These are phyloP conservation scores for Colletotrichum falcatum DNA, from an alignment of 2,329 filamentous ascomycete genomes.

Conservation along the genomic window DNA sequence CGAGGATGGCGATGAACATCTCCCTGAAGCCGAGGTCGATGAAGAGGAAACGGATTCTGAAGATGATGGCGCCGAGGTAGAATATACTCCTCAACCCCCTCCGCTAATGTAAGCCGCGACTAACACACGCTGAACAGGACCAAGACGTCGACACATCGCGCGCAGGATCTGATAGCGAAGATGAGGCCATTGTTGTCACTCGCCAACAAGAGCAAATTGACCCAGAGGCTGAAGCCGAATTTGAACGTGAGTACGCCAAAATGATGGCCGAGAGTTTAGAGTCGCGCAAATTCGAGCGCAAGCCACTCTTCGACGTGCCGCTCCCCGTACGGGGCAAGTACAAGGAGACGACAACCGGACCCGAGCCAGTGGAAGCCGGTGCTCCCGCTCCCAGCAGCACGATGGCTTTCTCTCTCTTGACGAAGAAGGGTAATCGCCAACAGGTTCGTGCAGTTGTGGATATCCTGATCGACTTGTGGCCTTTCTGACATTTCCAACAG, in stretches of 20 bases:
- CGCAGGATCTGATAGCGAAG: constrained; percentile 75
- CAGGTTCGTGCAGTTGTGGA: constrained; percentile 68
- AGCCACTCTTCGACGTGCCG: constrained; percentile 94
- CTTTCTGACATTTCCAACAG: constrained; percentile 57
- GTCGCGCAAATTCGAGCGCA: constrained; percentile 94
- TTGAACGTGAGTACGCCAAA: constrained; percentile 97
- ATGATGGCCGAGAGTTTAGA: constrained; percentile 98
- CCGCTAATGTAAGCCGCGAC: constrained; percentile 29
- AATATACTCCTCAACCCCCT: constrained; percentile 14
- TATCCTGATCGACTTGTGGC: too few species aligned
- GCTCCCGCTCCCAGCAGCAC: constrained; percentile 57
- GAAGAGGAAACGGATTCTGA: constrained; percentile 59
- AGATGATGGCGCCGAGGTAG: constrained; percentile 25
- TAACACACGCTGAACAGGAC: constrained; percentile 54
- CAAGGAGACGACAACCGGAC: constrained; percentile 43
- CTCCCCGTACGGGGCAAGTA: constrained; percentile 84
- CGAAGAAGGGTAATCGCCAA: constrained; percentile 94
- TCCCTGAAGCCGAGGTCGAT: constrained; percentile 70
- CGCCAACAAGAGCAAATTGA: constrained; percentile 91
- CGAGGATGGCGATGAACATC: constrained; percentile 74
- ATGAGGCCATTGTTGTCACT: constrained; percentile 92
- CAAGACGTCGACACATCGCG: constrained; percentile 62
- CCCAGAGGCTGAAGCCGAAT: constrained; percentile 94
- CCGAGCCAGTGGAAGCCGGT: constrained; percentile 33
- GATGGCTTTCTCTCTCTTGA: constrained; percentile 98